A percentile compares a stretch with the other conserved stretches of the same genome.
Evolutionary conservation across 2,329 filamentous ascomycete species (phyloP).

Genomic region (Shiraia sp.): DNA sequence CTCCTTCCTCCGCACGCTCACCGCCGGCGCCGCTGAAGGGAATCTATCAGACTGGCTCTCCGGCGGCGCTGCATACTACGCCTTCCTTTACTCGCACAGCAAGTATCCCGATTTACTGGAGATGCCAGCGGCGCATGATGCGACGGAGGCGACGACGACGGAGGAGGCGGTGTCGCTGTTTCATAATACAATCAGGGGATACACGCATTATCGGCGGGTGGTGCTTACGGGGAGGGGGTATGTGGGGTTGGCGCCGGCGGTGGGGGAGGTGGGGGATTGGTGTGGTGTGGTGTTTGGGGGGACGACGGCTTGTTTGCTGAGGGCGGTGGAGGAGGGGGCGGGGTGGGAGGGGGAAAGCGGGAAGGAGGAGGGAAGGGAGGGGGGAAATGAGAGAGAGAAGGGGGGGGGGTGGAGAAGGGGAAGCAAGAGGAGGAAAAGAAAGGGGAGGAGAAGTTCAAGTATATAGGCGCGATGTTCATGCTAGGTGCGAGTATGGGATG

Average conservation of each 20-base stretch:
- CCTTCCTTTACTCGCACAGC: background rate
- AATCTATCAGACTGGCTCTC: constrained; percentile 1
- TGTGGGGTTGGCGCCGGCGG: constrained; percentile 5
- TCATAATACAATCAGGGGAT: constrained; percentile 2
- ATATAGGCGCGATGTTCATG: constrained; percentile 5
- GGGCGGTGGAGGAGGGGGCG: too few species aligned
- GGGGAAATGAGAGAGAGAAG: too few species aligned
- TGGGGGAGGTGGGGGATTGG: constrained; percentile 3
- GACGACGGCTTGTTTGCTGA: constrained; percentile 8
- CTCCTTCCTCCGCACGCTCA: background rate
- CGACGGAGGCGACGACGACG: too few species aligned
- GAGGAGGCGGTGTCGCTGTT: too few species aligned
- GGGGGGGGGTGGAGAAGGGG: too few species aligned
- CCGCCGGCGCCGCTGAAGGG: constrained; percentile 2
- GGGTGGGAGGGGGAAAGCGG: too few species aligned
- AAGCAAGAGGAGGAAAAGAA: too few species aligned
- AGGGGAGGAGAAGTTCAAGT: too few species aligned
- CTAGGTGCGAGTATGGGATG: background rate
- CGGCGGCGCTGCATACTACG: constrained; percentile 1
- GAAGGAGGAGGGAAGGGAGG: too few species aligned
- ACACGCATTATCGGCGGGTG: constrained; percentile 7
- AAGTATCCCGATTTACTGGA: too few species aligned
- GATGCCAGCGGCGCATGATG: too few species aligned
- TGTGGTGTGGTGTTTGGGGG: constrained; percentile 11
- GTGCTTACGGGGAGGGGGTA: constrained; percentile 8